Evolutionary conservation across 306 rosid genomes (phyloP).

Genomic region (Dalbergia oliveri): DNA sequence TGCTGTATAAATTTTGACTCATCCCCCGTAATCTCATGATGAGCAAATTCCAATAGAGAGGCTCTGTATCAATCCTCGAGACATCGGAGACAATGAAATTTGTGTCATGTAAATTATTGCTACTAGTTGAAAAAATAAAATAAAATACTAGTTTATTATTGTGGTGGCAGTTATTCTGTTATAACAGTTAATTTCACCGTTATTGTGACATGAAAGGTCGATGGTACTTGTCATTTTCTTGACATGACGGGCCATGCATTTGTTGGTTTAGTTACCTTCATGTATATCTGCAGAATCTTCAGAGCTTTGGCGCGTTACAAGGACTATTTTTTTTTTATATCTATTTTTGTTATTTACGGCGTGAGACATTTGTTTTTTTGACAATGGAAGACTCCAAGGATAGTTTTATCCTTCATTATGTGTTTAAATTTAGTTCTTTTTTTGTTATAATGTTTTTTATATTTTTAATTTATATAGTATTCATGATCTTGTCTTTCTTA

Average conservation of each 20-base stretch:
- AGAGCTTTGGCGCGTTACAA: conserved; percentile 48
- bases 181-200: conserved; percentile 61
- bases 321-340: neutral
- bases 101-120: conserved; percentile 38
- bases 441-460: too few relatives aligned
- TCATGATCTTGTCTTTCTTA: too few relatives aligned
- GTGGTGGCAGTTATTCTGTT: conserved; percentile 71
- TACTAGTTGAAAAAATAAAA: neutral
- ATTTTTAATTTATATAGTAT: too few relatives aligned
- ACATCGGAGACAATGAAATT: conserved; percentile 45
- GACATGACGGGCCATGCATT: conserved; percentile 58
- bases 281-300: conserved; percentile 59
- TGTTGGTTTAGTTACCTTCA: conserved; percentile 45
- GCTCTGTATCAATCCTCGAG: conserved; percentile 47
- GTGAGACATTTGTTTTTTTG: conserved; percentile 2
- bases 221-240: conserved; percentile 42
- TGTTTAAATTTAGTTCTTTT: neutral
- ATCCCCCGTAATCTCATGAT: conserved; percentile 36
- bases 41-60: conserved; percentile 68
- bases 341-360: conserved; percentile 4
- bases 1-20: conserved; percentile 48
- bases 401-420: too few relatives aligned
- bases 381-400: neutral
- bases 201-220: conserved; percentile 53
- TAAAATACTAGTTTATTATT: conserved; percentile 28